Percentiles rank a stretch among this genome's conserved stretches.
Evolutionary conservation across 352 stramenopile species (phyloP).

Genomic region (Peronospora tabacina): DNA sequence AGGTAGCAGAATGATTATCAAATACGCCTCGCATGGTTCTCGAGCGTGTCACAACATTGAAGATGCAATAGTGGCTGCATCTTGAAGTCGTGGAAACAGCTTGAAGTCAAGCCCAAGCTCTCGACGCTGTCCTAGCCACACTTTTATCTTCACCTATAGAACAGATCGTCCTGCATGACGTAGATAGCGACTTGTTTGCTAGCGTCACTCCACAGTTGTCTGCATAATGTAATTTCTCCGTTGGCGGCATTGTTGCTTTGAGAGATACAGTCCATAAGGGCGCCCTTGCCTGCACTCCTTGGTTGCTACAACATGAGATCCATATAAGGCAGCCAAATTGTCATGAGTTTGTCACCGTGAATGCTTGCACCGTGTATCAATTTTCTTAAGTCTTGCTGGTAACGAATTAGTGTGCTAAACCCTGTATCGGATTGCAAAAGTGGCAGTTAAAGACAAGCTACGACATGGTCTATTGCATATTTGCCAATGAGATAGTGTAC

Average conservation of each 20-base stretch:
- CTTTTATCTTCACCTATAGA: conserved; percentile 62
- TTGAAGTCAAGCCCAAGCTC: conserved; percentile 48
- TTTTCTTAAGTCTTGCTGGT: no score
- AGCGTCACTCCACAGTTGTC: conserved; percentile 34
- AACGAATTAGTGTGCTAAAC: no score
- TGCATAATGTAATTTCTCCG: conserved; percentile 55
- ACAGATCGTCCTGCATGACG: conserved; percentile 88
- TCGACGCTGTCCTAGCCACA: conserved; percentile 43
- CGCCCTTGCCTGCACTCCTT: conserved; percentile 90
- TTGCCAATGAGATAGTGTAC: no score
- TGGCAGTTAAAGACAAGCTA: no score
- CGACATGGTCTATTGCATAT: no score
- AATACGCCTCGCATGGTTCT: conserved; percentile 54
- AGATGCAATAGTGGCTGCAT: no score
- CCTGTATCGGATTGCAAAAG: no score
- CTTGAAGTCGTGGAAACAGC: conserved; percentile 50
- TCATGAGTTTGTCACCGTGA: no score
- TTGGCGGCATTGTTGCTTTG: conserved; percentile 74
- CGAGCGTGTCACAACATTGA: conserved; percentile 57
- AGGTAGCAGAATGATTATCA: conserved; percentile 46
- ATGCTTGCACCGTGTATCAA: no score
- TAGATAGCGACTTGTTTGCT: conserved; percentile 40
- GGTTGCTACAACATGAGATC: no score
- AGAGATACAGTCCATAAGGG: conserved; percentile 90
- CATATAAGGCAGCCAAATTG: no score